Conservation (phyloP, 1,284 basidiomycete genomes). For the Golubevia sp. region DNA sequence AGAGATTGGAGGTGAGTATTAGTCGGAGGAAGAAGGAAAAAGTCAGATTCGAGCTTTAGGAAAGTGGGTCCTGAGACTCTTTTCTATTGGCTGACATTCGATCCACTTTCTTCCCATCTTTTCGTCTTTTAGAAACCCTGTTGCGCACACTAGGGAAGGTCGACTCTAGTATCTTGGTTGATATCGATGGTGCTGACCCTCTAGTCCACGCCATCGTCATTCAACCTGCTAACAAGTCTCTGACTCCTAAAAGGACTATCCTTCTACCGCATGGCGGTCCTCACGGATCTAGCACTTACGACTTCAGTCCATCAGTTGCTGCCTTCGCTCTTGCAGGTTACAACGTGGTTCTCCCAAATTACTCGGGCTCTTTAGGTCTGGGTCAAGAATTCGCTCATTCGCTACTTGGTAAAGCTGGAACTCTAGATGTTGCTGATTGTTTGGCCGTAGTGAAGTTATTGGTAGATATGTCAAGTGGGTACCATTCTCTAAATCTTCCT, state of each 20-base stretch:
- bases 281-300: constrained; percentile 9
- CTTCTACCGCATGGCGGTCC: constrained; percentile 22
- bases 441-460: constrained; percentile 6
- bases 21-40: too few relatives aligned
- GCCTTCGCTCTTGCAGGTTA: constrained; percentile 11
- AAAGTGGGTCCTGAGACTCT: too few relatives aligned
- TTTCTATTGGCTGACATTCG: background rate
- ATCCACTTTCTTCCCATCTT: constrained; percentile 1
- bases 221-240: background rate
- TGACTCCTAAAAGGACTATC: too few relatives aligned
- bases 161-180: background rate
- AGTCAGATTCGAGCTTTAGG: too few relatives aligned
- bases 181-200: background rate
- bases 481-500: too few relatives aligned
- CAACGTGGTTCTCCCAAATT: constrained; percentile 15
- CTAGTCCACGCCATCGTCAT: background rate
- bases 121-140: background rate
- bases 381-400: constrained; percentile 12
- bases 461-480: too few relatives aligned
- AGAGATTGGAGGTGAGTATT: too few relatives aligned
- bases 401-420: constrained; percentile 14
- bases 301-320: constrained; percentile 8
- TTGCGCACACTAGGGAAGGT: background rate
- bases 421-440: constrained; percentile 19
- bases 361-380: constrained; percentile 18